A percentile compares a stretch with the other conserved stretches of the same genome.
These are phyloP conservation scores for Leccinum ochraceum DNA, from an alignment of 768 basidiomycete species.

Conservation along the genomic window DNA sequence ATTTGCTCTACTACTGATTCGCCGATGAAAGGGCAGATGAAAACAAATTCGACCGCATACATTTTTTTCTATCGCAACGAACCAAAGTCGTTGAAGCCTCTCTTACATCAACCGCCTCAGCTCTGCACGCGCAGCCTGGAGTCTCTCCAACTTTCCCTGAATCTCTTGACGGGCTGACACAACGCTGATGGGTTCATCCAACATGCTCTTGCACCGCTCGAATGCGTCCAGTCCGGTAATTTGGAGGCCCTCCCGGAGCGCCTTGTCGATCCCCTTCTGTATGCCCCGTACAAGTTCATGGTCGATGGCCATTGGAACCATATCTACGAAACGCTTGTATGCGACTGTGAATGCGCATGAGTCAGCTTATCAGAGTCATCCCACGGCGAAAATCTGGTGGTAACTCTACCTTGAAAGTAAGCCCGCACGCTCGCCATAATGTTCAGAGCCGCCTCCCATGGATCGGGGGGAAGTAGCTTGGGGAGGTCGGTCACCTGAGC, in stretches of 20 bases:
- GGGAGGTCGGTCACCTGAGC: no score
- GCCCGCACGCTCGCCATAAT: no score
- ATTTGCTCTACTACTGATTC: background rate
- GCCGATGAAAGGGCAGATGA: background rate
- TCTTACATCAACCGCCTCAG: constrained; percentile 23
- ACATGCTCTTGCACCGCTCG: constrained; percentile 48
- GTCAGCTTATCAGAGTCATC: no score
- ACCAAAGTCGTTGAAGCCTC: background rate
- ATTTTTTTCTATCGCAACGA: background rate
- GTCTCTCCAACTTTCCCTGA: constrained; percentile 49
- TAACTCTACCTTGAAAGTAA: no score
- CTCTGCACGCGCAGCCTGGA: constrained; percentile 48
- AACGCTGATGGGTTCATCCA: constrained; percentile 51
- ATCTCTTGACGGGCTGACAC: constrained; percentile 49
- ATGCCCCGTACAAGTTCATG: constrained; percentile 50
- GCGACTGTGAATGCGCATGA: no score
- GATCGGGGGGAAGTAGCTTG: no score
- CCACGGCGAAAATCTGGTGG: no score
- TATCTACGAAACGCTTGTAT: no score
- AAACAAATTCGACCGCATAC: background rate
- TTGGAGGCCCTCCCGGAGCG: constrained; percentile 49
- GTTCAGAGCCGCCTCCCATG: no score
- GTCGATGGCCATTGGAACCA: no score
- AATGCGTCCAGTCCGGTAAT: constrained; percentile 49
- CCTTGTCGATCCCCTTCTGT: constrained; percentile 37